A percentile compares a stretch with the other conserved stretches of the same genome.
phyloP scores from a whole-genome alignment of 148 eudicot species.

The Suaeda aralocaspica region DNA sequence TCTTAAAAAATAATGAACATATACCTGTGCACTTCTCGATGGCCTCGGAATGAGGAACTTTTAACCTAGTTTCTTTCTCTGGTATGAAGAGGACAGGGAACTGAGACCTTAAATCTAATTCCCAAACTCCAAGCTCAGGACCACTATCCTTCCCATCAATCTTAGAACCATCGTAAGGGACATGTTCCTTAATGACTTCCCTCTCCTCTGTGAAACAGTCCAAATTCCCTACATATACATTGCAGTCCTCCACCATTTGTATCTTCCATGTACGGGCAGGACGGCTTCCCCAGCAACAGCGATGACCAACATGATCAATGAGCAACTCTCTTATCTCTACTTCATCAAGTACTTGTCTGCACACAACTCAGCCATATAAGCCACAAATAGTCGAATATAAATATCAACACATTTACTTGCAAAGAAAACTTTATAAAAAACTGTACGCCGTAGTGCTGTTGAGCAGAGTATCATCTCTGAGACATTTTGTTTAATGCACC shows the following conservation, averaged over 20 bases:
- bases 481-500: no score
- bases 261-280: slow-evolving; percentile 95
- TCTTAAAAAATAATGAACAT: neutral
- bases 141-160: slow-evolving; percentile 61
- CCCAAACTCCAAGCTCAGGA: slow-evolving; percentile 84
- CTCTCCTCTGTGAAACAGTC: slow-evolving; percentile 91
- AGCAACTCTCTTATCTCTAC: slow-evolving; percentile 93
- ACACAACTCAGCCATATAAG: slow-evolving; percentile 4
- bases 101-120: slow-evolving; percentile 81
- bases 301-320: slow-evolving; percentile 92
- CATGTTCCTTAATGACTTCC: slow-evolving; percentile 55
- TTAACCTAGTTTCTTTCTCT: slow-evolving; percentile 58
- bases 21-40: slow-evolving; percentile 85
- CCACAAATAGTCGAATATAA: no score
- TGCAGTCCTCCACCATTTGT: slow-evolving; percentile 86
- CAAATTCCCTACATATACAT: slow-evolving; percentile 91
- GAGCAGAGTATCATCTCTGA: no score
- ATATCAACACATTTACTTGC: neutral
- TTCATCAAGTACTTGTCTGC: slow-evolving; percentile 83
- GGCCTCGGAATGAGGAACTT: slow-evolving; percentile 82
- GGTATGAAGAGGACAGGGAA: slow-evolving; percentile 79
- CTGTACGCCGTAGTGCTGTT: no score
- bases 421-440: neutral
- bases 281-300: slow-evolving; percentile 97
- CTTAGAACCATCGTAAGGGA: slow-evolving; percentile 55